Percentiles rank a stretch among this genome's conserved stretches.
Evolutionary conservation across 2,329 filamentous ascomycete species (phyloP).

Genomic region (Pseudogymnoascus sp.): DNA sequence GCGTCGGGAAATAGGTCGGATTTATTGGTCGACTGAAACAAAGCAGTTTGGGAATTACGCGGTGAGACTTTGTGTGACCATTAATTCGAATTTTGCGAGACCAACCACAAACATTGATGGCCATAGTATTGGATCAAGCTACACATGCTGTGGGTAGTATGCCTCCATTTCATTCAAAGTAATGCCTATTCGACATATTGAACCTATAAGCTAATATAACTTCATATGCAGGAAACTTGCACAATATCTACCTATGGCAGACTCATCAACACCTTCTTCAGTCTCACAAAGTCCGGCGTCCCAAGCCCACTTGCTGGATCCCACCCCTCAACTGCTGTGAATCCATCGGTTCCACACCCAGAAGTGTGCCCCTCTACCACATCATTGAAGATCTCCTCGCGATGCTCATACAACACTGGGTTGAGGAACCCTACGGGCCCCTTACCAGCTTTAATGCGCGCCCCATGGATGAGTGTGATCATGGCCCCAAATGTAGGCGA

Average conservation of each 20-base stretch:
- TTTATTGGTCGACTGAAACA: no score
- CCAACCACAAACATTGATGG: background rate
- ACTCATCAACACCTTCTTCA: conserved; percentile 22
- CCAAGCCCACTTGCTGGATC: conserved; percentile 29
- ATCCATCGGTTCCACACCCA: conserved; percentile 28
- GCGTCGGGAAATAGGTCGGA: no score
- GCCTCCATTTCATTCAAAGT: background rate
- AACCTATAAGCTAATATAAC: background rate
- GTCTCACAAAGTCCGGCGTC: conserved; percentile 23
- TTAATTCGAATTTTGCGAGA: background rate
- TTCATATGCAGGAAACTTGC: background rate
- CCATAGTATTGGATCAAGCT: background rate
- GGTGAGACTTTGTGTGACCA: no score
- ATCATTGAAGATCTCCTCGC: conserved; percentile 24
- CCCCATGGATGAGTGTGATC: conserved; percentile 36
- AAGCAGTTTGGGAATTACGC: no score
- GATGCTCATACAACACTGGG: conserved; percentile 25
- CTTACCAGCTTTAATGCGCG: conserved; percentile 28
- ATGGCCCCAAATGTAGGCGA: conserved; percentile 50
- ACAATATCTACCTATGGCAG: conserved; percentile 16
- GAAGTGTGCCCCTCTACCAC: conserved; percentile 26
- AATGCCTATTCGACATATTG: background rate
- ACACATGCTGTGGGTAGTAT: background rate
- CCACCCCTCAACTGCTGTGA: conserved; percentile 26
- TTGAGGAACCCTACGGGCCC: conserved; percentile 33